Base-by-base conservation (phyloP, 1,284 basidiomycete species). In the Coniferiporia weirii region DNA sequence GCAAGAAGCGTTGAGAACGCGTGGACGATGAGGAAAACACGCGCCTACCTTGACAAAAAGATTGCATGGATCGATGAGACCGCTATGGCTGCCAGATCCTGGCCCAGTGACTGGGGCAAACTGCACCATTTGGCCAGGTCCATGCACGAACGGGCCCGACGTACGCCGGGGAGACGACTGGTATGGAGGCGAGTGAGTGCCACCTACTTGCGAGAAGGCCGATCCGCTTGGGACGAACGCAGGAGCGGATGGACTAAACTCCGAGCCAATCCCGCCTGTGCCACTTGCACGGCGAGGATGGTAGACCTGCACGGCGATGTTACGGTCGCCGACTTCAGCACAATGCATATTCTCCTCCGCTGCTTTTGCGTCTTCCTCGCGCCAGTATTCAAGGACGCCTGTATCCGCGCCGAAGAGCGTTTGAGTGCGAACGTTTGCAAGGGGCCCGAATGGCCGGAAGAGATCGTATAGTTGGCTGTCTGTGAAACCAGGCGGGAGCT, bases 31-130 rank as follows among this genome's bases (percentile, higher is more conserved):
- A 46, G 54, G 46, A 32, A 20, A 7, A 13, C 48, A 22, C 38
- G 51, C 12, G 60, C 74, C 56, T 53, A 89, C 89, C 78, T 92
- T 91, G 78, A 89, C 91, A 73, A 95, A 95, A 51, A 95, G 73
- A 70, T 95, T 95, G 78, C 91, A 93, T 1, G 91, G 92, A 72
- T 95, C 93, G 63, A 95, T 92, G 22, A 93, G 77, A 32, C 92
- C 93, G 61, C 90, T 92, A 65, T 89, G 84, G 66, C 89, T 92
- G 56, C 66, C 81, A 36, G 90, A 85, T 13, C 89, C 90, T 32
- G 88, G 89, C 1, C 89, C 90, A 27, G 66, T 67, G 45, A 80
- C 57, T 9, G 91, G 91, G 1, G 92, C 90, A 13, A 87, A 79
- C 67, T 93, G 89, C 20, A 94, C 91, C 70, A 93, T 91, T 70